These are phyloP conservation scores for Xylaria cubensis DNA, from an alignment of 495 filamentous ascomycete species.

Conservation along the genomic window DNA sequence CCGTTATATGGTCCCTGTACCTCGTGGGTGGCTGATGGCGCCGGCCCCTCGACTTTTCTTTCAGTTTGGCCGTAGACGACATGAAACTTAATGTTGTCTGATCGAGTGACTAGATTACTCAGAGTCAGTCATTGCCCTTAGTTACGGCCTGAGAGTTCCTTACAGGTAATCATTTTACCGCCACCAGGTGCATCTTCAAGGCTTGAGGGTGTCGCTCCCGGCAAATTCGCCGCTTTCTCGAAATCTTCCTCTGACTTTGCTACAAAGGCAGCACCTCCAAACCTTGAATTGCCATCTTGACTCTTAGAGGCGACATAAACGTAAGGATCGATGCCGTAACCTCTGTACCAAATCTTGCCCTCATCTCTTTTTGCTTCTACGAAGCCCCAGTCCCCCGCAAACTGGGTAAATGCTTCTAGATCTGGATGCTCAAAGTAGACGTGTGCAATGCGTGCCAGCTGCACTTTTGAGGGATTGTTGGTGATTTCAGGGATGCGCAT, in stretches of 20 bases:
- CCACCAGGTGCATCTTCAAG: slow-evolving; percentile 52
- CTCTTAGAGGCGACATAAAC: slow-evolving; percentile 46
- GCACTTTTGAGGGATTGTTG: slow-evolving; percentile 39
- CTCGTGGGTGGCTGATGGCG: slow-evolving; percentile 25
- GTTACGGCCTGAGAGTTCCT: not conserved
- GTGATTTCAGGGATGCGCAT: slow-evolving; percentile 29
- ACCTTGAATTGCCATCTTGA: slow-evolving; percentile 32
- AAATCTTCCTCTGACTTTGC: slow-evolving; percentile 54
- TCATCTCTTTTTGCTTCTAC: slow-evolving; percentile 37
- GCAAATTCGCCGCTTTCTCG: slow-evolving; percentile 38
- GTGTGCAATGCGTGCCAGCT: slow-evolving; percentile 47
- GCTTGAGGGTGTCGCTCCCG: slow-evolving; percentile 25
- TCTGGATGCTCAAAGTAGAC: slow-evolving; percentile 52
- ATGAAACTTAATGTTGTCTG: slow-evolving; percentile 51
- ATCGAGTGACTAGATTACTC: slow-evolving; percentile 39
- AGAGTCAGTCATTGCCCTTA: not conserved
- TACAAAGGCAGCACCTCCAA: slow-evolving; percentile 45
- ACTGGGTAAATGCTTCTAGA: slow-evolving; percentile 42
- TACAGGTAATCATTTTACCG: slow-evolving; percentile 48
- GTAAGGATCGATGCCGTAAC: slow-evolving; percentile 56
- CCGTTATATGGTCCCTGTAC: slow-evolving; percentile 27
- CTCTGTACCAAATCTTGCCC: slow-evolving; percentile 49
- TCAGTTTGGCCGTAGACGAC: slow-evolving; percentile 51
- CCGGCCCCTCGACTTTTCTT: slow-evolving; percentile 6
- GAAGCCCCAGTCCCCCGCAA: slow-evolving; percentile 56